These are phyloP conservation scores for Chlorella sorokiniana DNA, from an alignment of 139 green algal genomes.

Conservation along the genomic window DNA sequence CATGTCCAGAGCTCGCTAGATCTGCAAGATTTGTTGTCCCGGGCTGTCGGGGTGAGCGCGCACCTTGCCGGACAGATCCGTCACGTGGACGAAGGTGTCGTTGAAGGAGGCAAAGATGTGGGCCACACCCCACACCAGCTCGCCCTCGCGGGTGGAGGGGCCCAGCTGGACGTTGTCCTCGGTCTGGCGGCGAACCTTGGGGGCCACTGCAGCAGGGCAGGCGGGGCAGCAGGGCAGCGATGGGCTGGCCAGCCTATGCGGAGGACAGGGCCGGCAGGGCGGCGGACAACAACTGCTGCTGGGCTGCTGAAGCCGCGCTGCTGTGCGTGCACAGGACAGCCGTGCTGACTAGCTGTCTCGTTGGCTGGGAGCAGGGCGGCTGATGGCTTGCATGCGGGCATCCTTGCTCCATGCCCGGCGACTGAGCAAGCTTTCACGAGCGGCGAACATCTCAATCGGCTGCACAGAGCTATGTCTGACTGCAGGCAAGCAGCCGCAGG, in stretches of 20 bases:
- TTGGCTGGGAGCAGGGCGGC: not conserved
- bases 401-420: too few species aligned
- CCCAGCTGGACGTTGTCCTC: slow-evolving; percentile 81
- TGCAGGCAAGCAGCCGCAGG: too few species aligned
- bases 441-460: too few species aligned
- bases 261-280: not conserved
- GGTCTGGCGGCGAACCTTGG: slow-evolving; percentile 49
- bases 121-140: slow-evolving; percentile 97
- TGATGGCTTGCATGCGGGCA: too few species aligned
- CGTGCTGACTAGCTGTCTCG: not conserved
- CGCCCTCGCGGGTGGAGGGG: slow-evolving; percentile 83
- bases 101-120: slow-evolving; percentile 99
- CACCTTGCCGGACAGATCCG: slow-evolving; percentile 95
- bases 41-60: not conserved
- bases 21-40: too few species aligned
- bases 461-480: too few species aligned
- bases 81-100: slow-evolving; percentile 99
- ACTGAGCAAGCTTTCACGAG: too few species aligned
- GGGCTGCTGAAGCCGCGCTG: not conserved
- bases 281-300: not conserved
- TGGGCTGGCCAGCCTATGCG: not conserved
- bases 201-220: slow-evolving; percentile 54
- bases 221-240: not conserved
- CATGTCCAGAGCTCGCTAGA: too few species aligned
- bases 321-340: not conserved